Conservation (phyloP, 1,284 basidiomycete species). For the Xerocomus cyaneibrunnescens region DNA sequence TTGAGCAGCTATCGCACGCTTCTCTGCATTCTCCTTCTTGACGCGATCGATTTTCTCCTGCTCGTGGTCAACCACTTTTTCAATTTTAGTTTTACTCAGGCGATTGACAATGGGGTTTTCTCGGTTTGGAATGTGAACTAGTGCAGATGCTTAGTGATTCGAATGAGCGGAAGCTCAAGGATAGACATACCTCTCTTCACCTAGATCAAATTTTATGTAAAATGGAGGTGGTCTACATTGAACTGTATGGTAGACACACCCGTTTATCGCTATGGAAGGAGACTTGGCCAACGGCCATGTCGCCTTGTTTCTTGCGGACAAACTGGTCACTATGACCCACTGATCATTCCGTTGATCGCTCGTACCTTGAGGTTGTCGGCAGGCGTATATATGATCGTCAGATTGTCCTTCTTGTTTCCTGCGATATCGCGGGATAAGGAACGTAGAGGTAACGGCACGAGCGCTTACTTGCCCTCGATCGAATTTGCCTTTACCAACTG, state of each 20-base stretch:
- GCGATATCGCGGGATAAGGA: neutral
- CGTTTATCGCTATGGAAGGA: conserved; percentile 90
- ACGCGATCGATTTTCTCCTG: conserved; percentile 82
- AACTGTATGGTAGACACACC: conserved; percentile 41
- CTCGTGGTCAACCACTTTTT: conserved; percentile 88
- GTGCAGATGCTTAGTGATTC: conserved; percentile 4
- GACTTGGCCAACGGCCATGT: conserved; percentile 95
- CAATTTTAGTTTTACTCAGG: conserved; percentile 92
- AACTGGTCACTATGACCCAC: conserved; percentile 4
- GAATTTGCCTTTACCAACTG: conserved; percentile 98
- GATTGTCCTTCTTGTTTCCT: conserved; percentile 96
- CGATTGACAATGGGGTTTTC: conserved; percentile 93
- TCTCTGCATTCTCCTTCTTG: conserved; percentile 68
- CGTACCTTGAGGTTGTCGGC: conserved; percentile 84
- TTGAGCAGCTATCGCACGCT: conserved; percentile 63
- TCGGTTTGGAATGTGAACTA: conserved; percentile 76
- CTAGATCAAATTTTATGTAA: conserved; percentile 35
- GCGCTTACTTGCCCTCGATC: conserved; percentile 75
- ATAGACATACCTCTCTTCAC: conserved; percentile 69
- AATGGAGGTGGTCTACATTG: neutral
- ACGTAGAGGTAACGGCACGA: neutral
- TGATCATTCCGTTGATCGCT: neutral
- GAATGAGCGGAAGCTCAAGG: neutral
- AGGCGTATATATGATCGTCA: conserved; percentile 94
- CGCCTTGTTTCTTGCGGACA: conserved; percentile 79